These are phyloP conservation scores for Strobilomyces dryophilus DNA, from an alignment of 768 basidiomycete species.

Conservation along the genomic window DNA sequence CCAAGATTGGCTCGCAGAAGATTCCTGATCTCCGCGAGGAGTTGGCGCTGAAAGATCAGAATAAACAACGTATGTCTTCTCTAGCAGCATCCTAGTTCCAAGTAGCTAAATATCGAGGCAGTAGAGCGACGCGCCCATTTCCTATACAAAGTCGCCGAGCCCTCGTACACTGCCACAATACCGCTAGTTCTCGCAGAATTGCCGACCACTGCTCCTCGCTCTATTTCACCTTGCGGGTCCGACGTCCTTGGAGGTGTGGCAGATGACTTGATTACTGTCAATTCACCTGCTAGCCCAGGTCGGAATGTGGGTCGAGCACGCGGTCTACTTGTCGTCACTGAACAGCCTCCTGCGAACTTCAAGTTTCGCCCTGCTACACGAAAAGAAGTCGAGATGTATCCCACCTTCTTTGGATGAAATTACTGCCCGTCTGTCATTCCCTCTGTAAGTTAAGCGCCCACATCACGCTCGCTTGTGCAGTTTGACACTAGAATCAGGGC, in stretches of 20 bases:
- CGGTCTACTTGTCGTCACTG: conserved; percentile 36
- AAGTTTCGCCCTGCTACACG: conserved; percentile 4
- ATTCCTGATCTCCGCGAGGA: conserved; percentile 65
- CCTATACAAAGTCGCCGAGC: conserved; percentile 67
- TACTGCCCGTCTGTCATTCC: conserved; percentile 47
- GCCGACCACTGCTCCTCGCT: conserved; percentile 63
- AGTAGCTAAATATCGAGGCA: conserved; percentile 23
- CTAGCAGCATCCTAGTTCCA: not conserved
- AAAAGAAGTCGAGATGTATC: conserved; percentile 17
- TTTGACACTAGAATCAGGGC: conserved; percentile 46
- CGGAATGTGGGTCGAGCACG: conserved; percentile 72
- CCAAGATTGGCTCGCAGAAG: conserved; percentile 41
- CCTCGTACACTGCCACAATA: conserved; percentile 57
- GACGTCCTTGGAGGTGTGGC: conserved; percentile 50
- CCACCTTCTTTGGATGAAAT: conserved; percentile 77
- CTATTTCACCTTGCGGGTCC: conserved; percentile 64
- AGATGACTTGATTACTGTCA: not conserved
- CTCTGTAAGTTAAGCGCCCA: conserved; percentile 17
- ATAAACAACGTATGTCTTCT: conserved; percentile 61
- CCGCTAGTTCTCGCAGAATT: conserved; percentile 65
- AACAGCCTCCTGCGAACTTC: conserved; percentile 12
- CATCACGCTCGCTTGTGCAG: conserved; percentile 34
- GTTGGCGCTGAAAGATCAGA: conserved; percentile 67
- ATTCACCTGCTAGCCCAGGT: not conserved
- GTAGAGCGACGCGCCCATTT: conserved; percentile 74